Evolutionary conservation across 2,329 filamentous ascomycete genomes (phyloP), one percentile per base, ranked within the genome.

Genomic region (Aspergillus ibericus): DNA sequence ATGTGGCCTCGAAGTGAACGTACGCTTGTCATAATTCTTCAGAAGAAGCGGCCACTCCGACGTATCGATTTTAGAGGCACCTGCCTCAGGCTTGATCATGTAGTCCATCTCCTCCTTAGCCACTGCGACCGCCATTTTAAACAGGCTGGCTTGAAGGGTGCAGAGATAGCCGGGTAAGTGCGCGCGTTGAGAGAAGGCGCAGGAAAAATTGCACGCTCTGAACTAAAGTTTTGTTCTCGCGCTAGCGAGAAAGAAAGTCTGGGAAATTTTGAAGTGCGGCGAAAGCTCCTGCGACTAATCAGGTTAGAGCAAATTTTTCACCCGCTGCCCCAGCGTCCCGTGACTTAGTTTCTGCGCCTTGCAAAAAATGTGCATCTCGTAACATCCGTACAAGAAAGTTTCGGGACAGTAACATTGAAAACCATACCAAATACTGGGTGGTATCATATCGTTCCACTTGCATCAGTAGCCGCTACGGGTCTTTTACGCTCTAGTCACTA

Each of bases 1-100:
- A 60, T 22, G 40, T 29, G 46, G 40, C 10, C 5, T 55, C 29
- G 25, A 44, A 34, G 36, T 53, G 60, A 68, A 83, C 89, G 75
- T 85, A 95, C 92, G 83, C 75, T 93, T 91, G 78, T 92, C 90
- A 81, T 96, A 98, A 82, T 97, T 96, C 83, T 96, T 96, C 73
- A 98, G 85, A 71, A 98, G 84, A 72, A 98, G 83, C 70, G 95
- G 95, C 92, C 92, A 97, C 76, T 88, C 85, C 82, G 89, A 93
- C 69, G 91, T 96, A 79, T 96, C 88, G 70, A 96, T 83, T 60
- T 86, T 81, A 67, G 92, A 90, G 71, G 88, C 87, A 67, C 85
- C 82, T 71, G 90, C 88, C 83, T 96, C 88, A 57, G 95, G 95
- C 87, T 97, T 96, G 82, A 99, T 97, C 77, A 85, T 84, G 77